Percentiles rank a stretch among this genome's conserved stretches.
Evolutionary conservation across 2,329 filamentous ascomycete species (phyloP).

Genomic region (Cercospora sp.): DNA sequence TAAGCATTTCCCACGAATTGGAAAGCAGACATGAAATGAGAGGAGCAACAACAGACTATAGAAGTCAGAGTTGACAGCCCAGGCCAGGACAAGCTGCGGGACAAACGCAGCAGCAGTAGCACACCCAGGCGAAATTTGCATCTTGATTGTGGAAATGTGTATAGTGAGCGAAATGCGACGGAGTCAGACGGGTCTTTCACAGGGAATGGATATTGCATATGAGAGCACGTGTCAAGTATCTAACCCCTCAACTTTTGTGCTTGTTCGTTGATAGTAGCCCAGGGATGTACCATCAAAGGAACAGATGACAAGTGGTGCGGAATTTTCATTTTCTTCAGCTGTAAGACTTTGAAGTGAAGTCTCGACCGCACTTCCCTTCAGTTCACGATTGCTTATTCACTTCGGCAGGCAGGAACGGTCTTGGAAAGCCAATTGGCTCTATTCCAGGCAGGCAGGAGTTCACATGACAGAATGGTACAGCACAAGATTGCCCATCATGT

Average conservation of each 20-base stretch:
- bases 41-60: conserved; percentile 17
- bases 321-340: background rate
- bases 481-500: background rate
- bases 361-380: background rate
- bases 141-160: conserved; percentile 20
- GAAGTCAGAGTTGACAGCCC: conserved; percentile 12
- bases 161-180: conserved; percentile 25
- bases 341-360: background rate
- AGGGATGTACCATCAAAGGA: conserved; percentile 6
- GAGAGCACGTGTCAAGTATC: background rate
- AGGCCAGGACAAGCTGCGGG: conserved; percentile 1
- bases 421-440: background rate
- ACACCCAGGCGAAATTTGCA: conserved; percentile 14
- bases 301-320: background rate
- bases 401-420: background rate
- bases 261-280: conserved; percentile 1
- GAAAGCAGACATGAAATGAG: conserved; percentile 4
- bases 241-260: background rate
- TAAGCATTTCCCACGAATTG: conserved; percentile 47
- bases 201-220: conserved; percentile 2
- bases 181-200: conserved; percentile 10
- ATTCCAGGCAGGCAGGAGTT: background rate
- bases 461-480: background rate
- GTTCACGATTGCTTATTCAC: background rate
- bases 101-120: background rate